phyloP scores from a whole-genome alignment of 108 stramenopile species.

The Skeletonema costatum region DNA sequence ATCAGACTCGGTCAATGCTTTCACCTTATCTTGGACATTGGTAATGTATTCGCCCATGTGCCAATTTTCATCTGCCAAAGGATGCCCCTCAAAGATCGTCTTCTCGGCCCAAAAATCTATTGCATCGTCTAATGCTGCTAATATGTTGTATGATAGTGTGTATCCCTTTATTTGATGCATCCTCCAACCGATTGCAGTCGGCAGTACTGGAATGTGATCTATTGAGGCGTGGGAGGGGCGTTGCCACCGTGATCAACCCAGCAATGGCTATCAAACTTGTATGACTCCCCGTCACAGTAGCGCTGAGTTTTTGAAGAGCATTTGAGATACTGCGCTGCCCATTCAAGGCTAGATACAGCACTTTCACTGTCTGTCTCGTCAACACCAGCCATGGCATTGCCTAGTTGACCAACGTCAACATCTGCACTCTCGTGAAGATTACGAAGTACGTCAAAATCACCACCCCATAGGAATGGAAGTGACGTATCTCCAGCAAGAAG shows the following conservation, averaged over 20 bases:
- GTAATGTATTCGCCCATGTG: slow-evolving; percentile 51
- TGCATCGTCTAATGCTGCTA: slow-evolving; percentile 65
- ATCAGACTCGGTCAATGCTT: slow-evolving; percentile 10
- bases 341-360: slow-evolving; percentile 61
- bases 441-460: slow-evolving; percentile 60
- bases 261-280: slow-evolving; percentile 62
- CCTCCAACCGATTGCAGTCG: slow-evolving; percentile 63
- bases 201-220: slow-evolving; percentile 59
- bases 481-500: slow-evolving; percentile 52
- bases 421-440: slow-evolving; percentile 70
- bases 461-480: slow-evolving; percentile 71
- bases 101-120: slow-evolving; percentile 67
- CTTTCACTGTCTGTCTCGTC: slow-evolving; percentile 52
- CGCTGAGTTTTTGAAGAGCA: slow-evolving; percentile 46
- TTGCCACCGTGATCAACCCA: slow-evolving; percentile 70
- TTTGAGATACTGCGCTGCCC: slow-evolving; percentile 70
- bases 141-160: slow-evolving; percentile 57
- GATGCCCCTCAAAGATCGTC: slow-evolving; percentile 77
- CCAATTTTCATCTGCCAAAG: slow-evolving; percentile 77
- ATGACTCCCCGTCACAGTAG: slow-evolving; percentile 50
- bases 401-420: slow-evolving; percentile 76
- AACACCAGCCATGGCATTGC: slow-evolving; percentile 54
- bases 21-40: slow-evolving; percentile 44
- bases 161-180: slow-evolving; percentile 75
- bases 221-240: slow-evolving; percentile 51